These are phyloP conservation scores for Cyphellophora attinorum DNA, from an alignment of 2,329 filamentous ascomycete genomes.

Conservation along the genomic window DNA sequence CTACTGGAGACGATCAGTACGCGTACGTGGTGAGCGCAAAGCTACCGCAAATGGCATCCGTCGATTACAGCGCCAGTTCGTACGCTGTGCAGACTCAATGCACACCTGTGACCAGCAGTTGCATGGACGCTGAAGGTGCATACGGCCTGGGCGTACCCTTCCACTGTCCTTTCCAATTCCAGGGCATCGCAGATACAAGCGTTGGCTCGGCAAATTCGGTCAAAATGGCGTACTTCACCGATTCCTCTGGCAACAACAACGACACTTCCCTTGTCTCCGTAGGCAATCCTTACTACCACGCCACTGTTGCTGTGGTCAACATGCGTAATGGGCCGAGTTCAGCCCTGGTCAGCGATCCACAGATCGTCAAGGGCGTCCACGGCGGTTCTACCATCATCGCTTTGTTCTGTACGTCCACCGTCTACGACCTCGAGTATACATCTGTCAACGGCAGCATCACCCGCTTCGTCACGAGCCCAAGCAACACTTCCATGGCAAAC, in stretches of 20 bases:
- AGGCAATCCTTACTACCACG: conserved; percentile 9
- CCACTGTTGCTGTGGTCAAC: conserved; percentile 3
- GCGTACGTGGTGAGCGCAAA: too few relatives aligned
- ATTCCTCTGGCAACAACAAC: conserved; percentile 3
- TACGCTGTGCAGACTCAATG: too few relatives aligned
- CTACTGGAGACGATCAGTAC: too few relatives aligned
- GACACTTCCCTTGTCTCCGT: background rate
- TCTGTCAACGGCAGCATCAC: conserved; percentile 9
- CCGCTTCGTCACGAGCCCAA: conserved; percentile 6
- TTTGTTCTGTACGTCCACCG: conserved; percentile 12
- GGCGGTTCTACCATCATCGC: conserved; percentile 8
- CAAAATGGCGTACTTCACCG: conserved; percentile 4
- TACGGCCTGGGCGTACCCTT: too few relatives aligned
- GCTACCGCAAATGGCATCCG: too few relatives aligned
- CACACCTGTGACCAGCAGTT: too few relatives aligned
- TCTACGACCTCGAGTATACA: conserved; percentile 17
- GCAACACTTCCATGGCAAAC: conserved; percentile 12
- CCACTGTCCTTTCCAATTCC: too few relatives aligned
- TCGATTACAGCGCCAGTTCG: too few relatives aligned
- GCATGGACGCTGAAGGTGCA: too few relatives aligned
- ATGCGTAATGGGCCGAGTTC: background rate
- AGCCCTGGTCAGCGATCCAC: background rate
- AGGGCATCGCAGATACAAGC: too few relatives aligned
- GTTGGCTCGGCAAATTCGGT: too few relatives aligned
- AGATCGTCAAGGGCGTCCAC: conserved; percentile 6